Conservation (phyloP, 345 rosid genomes). For the Citrus trifoliata region DNA sequence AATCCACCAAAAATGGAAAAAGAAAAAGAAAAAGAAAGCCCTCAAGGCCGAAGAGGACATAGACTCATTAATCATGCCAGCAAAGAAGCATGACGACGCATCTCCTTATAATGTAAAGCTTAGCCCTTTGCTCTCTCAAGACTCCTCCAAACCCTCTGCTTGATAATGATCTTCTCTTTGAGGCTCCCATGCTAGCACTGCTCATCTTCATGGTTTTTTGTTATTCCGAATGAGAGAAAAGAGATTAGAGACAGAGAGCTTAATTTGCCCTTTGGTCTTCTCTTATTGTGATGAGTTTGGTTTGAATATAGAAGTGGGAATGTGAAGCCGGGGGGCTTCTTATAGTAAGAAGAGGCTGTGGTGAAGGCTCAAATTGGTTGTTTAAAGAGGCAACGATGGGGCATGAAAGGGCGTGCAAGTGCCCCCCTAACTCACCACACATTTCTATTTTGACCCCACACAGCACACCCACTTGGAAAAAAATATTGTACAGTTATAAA, state of each 20-base stretch:
- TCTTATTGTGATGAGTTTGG: not conserved
- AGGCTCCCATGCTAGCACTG: slow-evolving; percentile 44
- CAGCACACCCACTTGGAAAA: slow-evolving; percentile 21
- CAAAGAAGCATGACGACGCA: slow-evolving; percentile 87
- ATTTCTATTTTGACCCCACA: slow-evolving; percentile 30
- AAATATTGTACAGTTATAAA: not conserved
- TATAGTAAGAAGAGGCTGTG: slow-evolving; percentile 33
- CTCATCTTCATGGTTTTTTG: slow-evolving; percentile 50
- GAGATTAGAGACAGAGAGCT: not conserved
- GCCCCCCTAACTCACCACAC: slow-evolving; percentile 62
- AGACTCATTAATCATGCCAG: slow-evolving; percentile 58
- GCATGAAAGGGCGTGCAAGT: slow-evolving; percentile 59
- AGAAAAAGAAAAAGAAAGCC: not conserved
- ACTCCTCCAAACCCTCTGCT: slow-evolving; percentile 67
- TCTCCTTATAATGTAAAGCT: slow-evolving; percentile 77
- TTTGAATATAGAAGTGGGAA: slow-evolving; percentile 20
- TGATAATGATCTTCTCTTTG: slow-evolving; percentile 59
- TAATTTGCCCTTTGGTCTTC: not conserved
- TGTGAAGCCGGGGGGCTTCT: slow-evolving; percentile 22
- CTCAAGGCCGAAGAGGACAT: not conserved
- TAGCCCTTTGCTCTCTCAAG: slow-evolving; percentile 78
- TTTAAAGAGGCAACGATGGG: slow-evolving; percentile 60
- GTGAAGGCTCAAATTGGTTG: slow-evolving; percentile 48
- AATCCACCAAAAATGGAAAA: slow-evolving; percentile 22
- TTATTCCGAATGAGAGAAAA: not conserved